Percentiles rank a stretch among this genome's conserved stretches.
Conservation (phyloP, 2,329 filamentous ascomycete genomes). For the Cladophialophora exuberans region DNA sequence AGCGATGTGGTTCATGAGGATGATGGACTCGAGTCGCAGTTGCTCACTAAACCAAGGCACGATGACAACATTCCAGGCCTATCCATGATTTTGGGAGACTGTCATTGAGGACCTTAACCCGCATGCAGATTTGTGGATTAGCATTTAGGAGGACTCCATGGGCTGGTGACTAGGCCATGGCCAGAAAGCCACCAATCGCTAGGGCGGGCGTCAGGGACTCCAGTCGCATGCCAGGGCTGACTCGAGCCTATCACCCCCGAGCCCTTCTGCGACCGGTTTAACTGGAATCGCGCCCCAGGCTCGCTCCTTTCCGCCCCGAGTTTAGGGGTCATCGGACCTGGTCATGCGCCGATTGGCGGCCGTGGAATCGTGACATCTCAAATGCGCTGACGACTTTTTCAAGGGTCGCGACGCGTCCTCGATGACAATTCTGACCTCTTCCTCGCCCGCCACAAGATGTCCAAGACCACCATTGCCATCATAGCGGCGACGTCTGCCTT, state of each 20-base stretch:
- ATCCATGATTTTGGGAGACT: too few relatives aligned
- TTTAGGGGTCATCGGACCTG: not conserved
- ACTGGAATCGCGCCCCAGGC: too few relatives aligned
- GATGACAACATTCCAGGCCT: conserved; percentile 7
- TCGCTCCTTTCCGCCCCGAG: not conserved
- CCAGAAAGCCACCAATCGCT: too few relatives aligned
- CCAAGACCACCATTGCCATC: conserved; percentile 74
- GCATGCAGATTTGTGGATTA: conserved; percentile 1
- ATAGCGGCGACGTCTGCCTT: conserved; percentile 77
- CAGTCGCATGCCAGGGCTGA: not conserved
- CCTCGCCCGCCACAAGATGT: conserved; percentile 57
- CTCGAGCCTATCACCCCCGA: conserved; percentile 2
- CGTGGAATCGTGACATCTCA: too few relatives aligned
- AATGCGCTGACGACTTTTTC: not conserved
- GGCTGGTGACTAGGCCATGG: too few relatives aligned
- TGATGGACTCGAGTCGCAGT: conserved; percentile 4
- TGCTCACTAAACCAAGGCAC: too few relatives aligned
- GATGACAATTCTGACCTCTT: not conserved
- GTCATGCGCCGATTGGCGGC: conserved; percentile 9
- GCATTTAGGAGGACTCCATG: too few relatives aligned
- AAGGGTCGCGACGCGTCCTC: not conserved
- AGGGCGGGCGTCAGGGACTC: too few relatives aligned
- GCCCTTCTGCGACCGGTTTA: too few relatives aligned
- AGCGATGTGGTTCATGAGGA: too few relatives aligned
- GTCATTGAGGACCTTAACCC: conserved; percentile 20